Base-by-base conservation (phyloP, 345 rosid genomes). In the Camelina hispida region DNA sequence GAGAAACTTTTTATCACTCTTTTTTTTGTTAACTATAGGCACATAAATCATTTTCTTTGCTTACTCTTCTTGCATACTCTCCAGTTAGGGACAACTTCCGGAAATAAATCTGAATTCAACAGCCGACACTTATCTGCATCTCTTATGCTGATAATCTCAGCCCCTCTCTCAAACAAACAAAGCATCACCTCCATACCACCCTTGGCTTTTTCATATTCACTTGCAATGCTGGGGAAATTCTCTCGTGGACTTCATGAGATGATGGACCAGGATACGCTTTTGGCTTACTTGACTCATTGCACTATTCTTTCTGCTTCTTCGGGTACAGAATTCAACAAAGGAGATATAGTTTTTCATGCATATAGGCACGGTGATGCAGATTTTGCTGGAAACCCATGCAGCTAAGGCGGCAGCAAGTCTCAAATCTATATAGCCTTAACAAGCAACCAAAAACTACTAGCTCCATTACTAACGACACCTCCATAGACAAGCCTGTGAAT, bases 61-160 rank as follows among this genome's bases (percentile, higher is more conserved):
- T 73, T 79, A 37, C 66, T 65, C 69, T n/a, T n/a, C n/a, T 62
- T 54, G 48, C 35, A 66, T 80, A 67, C 61, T 57, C 53, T 79
- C 54, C 87, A 95, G 99, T 66, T 95, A 76, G 93, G 89, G 81
- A 88, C 90, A 66, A 80, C 74, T 70, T 82, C 77, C 38, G 84
- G 72, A 70, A 93, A 84, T 52, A 76, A 81, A 73, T 64, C 85
- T 79, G 74, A 78, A 67, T 83, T 90, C 52, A 88, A 85, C 82
- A 70, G 81, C 85, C 81, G 81, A 47, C 86, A 85, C 79, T 81
- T 85, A 66, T 85, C 91, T 38, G 93, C 93, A 46, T 90, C 78
- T 81, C 93, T 95, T 38, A 87, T 92, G 50, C 81, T 92, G 76
- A 83, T 88, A 67, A 85, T 90, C 79, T 83, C 97, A 63, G 85